Percentiles rank a stretch among this genome's conserved stretches.
Conservation (phyloP, 1,284 basidiomycete genomes). For the Cronartium ribicola region DNA sequence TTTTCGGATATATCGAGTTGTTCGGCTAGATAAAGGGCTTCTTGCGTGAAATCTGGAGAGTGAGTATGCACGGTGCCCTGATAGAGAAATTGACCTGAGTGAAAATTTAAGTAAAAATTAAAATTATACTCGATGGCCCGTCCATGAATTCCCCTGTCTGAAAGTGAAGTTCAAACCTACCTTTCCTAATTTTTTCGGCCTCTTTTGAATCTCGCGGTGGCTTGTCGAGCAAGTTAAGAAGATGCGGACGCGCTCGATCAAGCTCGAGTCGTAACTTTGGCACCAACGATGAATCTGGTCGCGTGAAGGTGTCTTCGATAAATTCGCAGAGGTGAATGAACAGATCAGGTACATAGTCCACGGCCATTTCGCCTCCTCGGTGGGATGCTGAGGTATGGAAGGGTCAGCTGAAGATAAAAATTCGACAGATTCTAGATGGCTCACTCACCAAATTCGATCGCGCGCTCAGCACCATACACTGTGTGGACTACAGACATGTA, state of each 20-base stretch:
- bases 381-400: not conserved
- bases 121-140: not conserved
- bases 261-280: constrained; percentile 30
- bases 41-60: constrained; percentile 37
- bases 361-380: constrained; percentile 2
- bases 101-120: not conserved
- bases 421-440: no score
- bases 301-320: constrained; percentile 31
- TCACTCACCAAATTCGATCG: no score
- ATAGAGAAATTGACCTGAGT: constrained; percentile 33
- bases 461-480: no score
- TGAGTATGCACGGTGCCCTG: constrained; percentile 28
- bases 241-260: constrained; percentile 35
- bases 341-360: constrained; percentile 35
- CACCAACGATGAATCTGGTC: constrained; percentile 30
- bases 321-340: constrained; percentile 28
- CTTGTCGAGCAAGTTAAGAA: constrained; percentile 32
- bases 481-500: no score
- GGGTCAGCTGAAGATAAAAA: not conserved
- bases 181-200: constrained; percentile 38
- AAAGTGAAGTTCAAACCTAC: constrained; percentile 2
- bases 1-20: constrained; percentile 41
- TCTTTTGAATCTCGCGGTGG: constrained; percentile 26
- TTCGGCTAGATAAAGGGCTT: constrained; percentile 41
- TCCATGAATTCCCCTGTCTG: not conserved